Evolutionary conservation across 805 yeast genomes (phyloP), one percentile per base, ranked within the genome.

Genomic region (Sungouiella blattae): DNA sequence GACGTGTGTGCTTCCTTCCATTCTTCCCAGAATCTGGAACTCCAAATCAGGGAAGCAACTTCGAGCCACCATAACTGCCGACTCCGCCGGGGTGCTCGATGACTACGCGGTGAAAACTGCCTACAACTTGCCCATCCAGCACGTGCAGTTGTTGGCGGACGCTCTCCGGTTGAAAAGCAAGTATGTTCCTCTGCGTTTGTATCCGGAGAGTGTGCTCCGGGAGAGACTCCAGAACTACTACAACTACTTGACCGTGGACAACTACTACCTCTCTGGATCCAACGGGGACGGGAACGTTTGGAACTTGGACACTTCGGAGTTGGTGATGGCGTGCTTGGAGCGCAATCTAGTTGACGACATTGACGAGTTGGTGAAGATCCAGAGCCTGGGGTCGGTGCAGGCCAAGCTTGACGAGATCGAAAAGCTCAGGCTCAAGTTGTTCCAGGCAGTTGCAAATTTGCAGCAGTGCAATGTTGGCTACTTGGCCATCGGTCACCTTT

Each of bases 1-100:
- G 59, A 77, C 82, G 8, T 78, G 83, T 52, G 60, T 74, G 7
- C 59, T 77, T 21, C 81, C 82, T 1, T 55, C 57, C 6, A 56
- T 75, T 16, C 46, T 65, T 24, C 69, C 73, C 26, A 62, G 55
- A 36, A 54, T 55, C 31, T 59, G 60, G 64, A 55, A 36, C 37
- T 50, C 42, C 1, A 41, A 43, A n/a, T 28, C 49, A 11, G 35
- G 37, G 11, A n/a, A 17, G n/a, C 15, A 36, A 14, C 32, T 28
- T 18, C 14, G n/a, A 18, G 18, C 13, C 9, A 13, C 30, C 13
- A 27, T 36, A 18, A 4, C 5, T 3, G 39, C 28, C 1, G 33
- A 8, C 17, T 36, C 7, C 22, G 40, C 32, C 14, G 13, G 33
- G n/a, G 33, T 44, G 13, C 39, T 35, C 5, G 53, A 49, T 4